Percentiles rank a stretch among this genome's conserved stretches.
phyloP scores from a whole-genome alignment of 2,329 filamentous ascomycete species.

The Xylariales sp. region DNA sequence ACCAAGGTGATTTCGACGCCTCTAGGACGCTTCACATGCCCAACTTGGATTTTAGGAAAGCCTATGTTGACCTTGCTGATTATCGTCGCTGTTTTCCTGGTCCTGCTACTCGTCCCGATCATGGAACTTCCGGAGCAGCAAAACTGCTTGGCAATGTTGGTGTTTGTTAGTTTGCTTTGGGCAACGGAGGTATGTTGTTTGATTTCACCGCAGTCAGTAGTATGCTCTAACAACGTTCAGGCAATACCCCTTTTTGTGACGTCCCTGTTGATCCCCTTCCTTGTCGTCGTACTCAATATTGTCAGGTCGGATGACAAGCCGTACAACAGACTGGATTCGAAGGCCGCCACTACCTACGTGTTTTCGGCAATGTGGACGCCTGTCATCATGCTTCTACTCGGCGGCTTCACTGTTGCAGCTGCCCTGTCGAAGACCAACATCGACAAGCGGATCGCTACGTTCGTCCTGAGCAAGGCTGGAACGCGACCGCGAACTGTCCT shows the following conservation, averaged over 20 bases:
- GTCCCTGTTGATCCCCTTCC: constrained; percentile 86
- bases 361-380: constrained; percentile 99
- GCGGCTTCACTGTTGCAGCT: constrained; percentile 92
- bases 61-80: constrained; percentile 73
- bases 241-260: constrained; percentile 97
- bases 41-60: constrained; percentile 77
- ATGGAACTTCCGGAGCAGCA: constrained; percentile 88
- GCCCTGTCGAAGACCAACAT: constrained; percentile 97
- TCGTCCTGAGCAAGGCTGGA: constrained; percentile 93
- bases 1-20: constrained; percentile 74
- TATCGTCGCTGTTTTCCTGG: constrained; percentile 68
- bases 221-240: too few species aligned
- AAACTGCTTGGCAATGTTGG: constrained; percentile 88
- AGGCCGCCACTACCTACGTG: constrained; percentile 75
- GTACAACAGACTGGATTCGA: constrained; percentile 67
- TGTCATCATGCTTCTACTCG: constrained; percentile 95
- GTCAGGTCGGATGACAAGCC: constrained; percentile 70
- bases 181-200: constrained; percentile 72
- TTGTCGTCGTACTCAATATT: constrained; percentile 81
- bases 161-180: constrained; percentile 93
- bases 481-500: constrained; percentile 85
- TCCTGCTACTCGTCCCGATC: constrained; percentile 71
- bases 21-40: constrained; percentile 69
- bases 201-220: constrained; percentile 8
- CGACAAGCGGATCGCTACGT: constrained; percentile 93